These are phyloP conservation scores for Arthrobotrys sphaeroides DNA, from an alignment of 2,329 filamentous ascomycete species.

Conservation along the genomic window DNA sequence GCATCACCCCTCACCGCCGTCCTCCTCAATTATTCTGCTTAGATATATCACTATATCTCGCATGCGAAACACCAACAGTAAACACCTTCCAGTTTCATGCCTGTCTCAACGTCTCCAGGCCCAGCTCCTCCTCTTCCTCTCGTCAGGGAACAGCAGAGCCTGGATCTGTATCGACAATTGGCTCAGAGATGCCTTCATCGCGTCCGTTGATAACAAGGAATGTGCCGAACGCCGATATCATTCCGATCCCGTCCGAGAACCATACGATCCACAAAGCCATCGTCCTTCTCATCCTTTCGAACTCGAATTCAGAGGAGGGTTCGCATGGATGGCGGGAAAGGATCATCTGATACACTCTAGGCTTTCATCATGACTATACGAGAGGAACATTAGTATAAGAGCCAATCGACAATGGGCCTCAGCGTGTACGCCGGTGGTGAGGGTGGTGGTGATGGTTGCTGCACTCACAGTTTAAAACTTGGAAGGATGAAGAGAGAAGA, in stretches of 20 bases:
- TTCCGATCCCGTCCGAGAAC: slow-evolving; percentile 73
- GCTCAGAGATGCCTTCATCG: slow-evolving; percentile 97
- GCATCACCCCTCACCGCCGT: slow-evolving; percentile 23
- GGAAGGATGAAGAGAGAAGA: slow-evolving; percentile 83
- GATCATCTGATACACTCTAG: slow-evolving; percentile 92
- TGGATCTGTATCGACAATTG: slow-evolving; percentile 23
- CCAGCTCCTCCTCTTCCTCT: not conserved
- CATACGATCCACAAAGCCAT: slow-evolving; percentile 63
- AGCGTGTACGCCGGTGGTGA: too few species aligned
- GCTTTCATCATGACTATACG: slow-evolving; percentile 94
- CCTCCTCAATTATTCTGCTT: slow-evolving; percentile 4
- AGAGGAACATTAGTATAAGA: slow-evolving; percentile 60
- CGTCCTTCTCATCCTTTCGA: slow-evolving; percentile 77
- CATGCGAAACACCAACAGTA: slow-evolving; percentile 11
- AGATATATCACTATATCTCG: slow-evolving; percentile 6
- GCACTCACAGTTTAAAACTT: slow-evolving; percentile 95
- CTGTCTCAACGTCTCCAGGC: slow-evolving; percentile 35
- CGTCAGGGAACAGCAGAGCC: not conserved
- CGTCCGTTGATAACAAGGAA: slow-evolving; percentile 98
- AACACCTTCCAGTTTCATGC: slow-evolving; percentile 53
- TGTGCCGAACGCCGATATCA: slow-evolving; percentile 99
- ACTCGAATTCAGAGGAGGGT: slow-evolving; percentile 76
- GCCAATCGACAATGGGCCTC: not conserved
- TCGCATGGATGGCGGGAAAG: slow-evolving; percentile 71
- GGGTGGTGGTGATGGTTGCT: slow-evolving; percentile 52